A percentile compares a stretch with the other conserved stretches of the same genome.
phyloP scores from a whole-genome alignment of 2,329 filamentous ascomycete species.

The Venturia effusa region DNA sequence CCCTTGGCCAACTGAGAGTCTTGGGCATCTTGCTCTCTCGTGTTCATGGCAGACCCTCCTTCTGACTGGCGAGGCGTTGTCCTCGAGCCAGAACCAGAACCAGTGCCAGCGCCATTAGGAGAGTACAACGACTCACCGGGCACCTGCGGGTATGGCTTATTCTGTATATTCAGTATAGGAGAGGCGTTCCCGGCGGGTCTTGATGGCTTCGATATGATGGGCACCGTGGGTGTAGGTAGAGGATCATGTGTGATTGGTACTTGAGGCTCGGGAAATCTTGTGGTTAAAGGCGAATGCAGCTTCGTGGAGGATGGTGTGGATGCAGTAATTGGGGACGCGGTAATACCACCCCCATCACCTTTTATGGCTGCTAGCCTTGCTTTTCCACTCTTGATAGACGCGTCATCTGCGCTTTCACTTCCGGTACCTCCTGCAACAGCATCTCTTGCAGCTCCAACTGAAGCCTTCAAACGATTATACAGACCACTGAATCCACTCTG shows the following conservation, averaged over 20 bases:
- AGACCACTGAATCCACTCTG: conserved; percentile 82
- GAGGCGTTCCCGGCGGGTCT: conserved; percentile 19
- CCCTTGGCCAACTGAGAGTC: not conserved
- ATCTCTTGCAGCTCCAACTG: conserved; percentile 60
- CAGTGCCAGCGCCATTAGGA: not conserved
- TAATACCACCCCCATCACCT: conserved; percentile 11
- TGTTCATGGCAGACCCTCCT: not conserved
- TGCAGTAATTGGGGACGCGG: conserved; percentile 26
- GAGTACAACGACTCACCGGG: not conserved
- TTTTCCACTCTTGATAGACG: conserved; percentile 17
- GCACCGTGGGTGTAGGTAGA: conserved; percentile 22
- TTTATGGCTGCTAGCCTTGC: not conserved
- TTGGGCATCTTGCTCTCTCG: not conserved
- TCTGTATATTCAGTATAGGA: not conserved
- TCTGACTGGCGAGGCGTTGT: not conserved
- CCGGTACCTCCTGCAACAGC: conserved; percentile 28
- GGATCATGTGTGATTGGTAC: conserved; percentile 20
- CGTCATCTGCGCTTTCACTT: conserved; percentile 20
- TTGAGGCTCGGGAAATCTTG: conserved; percentile 23
- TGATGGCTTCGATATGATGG: conserved; percentile 19
- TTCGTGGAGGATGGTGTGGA: conserved; percentile 24
- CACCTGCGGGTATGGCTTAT: not conserved
- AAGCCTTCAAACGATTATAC: conserved; percentile 75
- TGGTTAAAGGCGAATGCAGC: conserved; percentile 27
- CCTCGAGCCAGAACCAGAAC: too few relatives aligned